Percentiles rank a stretch among this genome's conserved stretches.
phyloP scores from a whole-genome alignment of 768 basidiomycete species.

The Trametes elegans region DNA sequence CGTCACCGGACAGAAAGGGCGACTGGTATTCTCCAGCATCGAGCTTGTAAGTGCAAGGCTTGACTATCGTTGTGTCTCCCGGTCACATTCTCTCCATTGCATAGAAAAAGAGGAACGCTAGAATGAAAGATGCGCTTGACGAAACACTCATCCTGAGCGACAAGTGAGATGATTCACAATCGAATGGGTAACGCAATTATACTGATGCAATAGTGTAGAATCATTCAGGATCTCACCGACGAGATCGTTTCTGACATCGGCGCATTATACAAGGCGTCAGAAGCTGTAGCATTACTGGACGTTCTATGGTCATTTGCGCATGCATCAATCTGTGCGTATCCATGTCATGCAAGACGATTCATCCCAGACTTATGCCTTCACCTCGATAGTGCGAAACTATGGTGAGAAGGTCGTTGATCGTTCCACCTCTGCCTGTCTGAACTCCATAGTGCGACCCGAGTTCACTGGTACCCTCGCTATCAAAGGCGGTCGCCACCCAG shows the following conservation, averaged over 20 bases:
- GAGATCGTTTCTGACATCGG: conserved; percentile 72
- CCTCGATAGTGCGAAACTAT: conserved; percentile 45
- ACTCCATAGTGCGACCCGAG: conserved; percentile 74
- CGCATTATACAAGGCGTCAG: conserved; percentile 85
- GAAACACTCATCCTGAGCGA: conserved; percentile 87
- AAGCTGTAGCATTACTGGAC: conserved; percentile 89
- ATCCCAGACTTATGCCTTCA: background rate
- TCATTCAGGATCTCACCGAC: conserved; percentile 74
- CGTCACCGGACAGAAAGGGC: conserved; percentile 60
- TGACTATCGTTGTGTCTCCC: background rate
- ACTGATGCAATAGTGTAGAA: conserved; percentile 38
- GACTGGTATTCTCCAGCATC: conserved; percentile 74
- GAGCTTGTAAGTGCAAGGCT: conserved; percentile 58
- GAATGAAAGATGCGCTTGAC: conserved; percentile 89
- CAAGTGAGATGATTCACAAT: conserved; percentile 43
- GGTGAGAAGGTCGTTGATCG: too few species aligned
- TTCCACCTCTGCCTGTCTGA: background rate
- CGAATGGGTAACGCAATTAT: background rate
- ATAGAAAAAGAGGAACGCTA: conserved; percentile 84
- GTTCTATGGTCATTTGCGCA: conserved; percentile 90
- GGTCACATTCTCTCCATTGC: background rate
- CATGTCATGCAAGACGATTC: background rate
- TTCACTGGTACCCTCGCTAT: conserved; percentile 89
- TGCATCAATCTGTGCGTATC: conserved; percentile 66
- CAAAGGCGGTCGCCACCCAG: conserved; percentile 85